These are phyloP conservation scores for Simplicillium sp. DNA, from an alignment of 2,329 filamentous ascomycete genomes.

Conservation along the genomic window DNA sequence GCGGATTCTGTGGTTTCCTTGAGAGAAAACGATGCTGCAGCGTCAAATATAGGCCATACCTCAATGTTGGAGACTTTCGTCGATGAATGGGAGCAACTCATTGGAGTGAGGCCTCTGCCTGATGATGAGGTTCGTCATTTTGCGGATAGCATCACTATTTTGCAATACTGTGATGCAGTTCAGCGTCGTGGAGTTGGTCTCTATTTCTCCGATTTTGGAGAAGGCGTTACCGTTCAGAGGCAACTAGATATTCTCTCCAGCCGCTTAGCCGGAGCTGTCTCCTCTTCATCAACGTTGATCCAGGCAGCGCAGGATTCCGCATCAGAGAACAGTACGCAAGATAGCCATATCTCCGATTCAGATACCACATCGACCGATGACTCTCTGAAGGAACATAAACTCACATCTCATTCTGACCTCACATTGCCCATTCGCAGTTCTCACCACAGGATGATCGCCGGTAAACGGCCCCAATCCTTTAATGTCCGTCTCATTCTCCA, in stretches of 20 bases:
- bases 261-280: too few species aligned
- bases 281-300: too few species aligned
- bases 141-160: constrained; percentile 26
- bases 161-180: constrained; percentile 25
- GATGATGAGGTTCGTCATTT: constrained; percentile 17
- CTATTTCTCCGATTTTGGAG: too few species aligned
- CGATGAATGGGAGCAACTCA: constrained; percentile 20
- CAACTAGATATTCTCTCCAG: too few species aligned
- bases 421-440: constrained; percentile 17
- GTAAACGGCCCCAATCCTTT: constrained; percentile 23
- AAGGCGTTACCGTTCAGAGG: too few species aligned
- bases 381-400: too few species aligned
- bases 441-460: constrained; percentile 18
- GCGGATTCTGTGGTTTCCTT: constrained; percentile 12
- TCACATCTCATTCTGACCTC: too few species aligned
- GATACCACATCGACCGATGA: too few species aligned
- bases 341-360: too few species aligned
- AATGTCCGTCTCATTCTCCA: constrained; percentile 22
- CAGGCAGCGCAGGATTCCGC: too few species aligned
- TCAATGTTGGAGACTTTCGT: constrained; percentile 8
- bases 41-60: not conserved
- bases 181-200: too few species aligned
- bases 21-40: not conserved
- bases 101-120: constrained; percentile 14
- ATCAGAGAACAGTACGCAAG: too few species aligned